Evolutionary conservation across 225 moss, liverwort and hornwort genomes (phyloP), one percentile per base, ranked within the genome.

Genomic region (Anthoceros angustus): DNA sequence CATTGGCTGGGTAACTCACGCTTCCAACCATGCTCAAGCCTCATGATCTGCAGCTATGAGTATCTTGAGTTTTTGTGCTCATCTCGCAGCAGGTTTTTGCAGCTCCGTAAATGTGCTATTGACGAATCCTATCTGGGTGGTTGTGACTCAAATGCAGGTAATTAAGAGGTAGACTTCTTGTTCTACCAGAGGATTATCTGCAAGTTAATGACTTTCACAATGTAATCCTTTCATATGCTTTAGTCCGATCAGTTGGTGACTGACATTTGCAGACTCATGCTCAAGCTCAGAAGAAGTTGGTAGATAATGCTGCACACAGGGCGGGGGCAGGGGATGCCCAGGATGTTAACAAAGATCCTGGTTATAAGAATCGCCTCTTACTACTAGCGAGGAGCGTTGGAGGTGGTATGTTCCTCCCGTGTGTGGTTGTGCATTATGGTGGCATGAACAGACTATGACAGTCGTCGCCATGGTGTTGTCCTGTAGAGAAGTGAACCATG

Each of bases 81-180:
- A 14, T 38, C 65, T 38, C 3, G 42, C 32, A 9, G 40, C 65
- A 40, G 23, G 40, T 4, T 38, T 26, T 50, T 84, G 71, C 87
- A 90, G 90, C 61, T 86, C 82, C 72, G 80, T 79, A 9, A 98
- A 98, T 75, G 95, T 98, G 42, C 69, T 98, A 20, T 64, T 92
- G 67, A 98, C 95, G 42, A 92, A 89, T 73, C 95, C 95, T 60
- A 86, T 98, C 61, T 98, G 95, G 95, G 95, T 98, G 70, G 86
- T 98, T 69, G 95, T 98, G 74, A 98, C 92, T 14, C 89, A 91
- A 62, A 98, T 98, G 95, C 92, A 95, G 87, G 90, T 90, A 73
- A 55, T 55, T 16, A 15, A 15, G 50, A 1, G 2, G 50, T 55
- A 55, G 21, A 16, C 21, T 55, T 16, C 21, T 55, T 55, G 50